A percentile compares a stretch with the other conserved stretches of the same genome.
Evolutionary conservation across 345 rosid genomes (phyloP).

Genomic region (Dovyalis caffra): DNA sequence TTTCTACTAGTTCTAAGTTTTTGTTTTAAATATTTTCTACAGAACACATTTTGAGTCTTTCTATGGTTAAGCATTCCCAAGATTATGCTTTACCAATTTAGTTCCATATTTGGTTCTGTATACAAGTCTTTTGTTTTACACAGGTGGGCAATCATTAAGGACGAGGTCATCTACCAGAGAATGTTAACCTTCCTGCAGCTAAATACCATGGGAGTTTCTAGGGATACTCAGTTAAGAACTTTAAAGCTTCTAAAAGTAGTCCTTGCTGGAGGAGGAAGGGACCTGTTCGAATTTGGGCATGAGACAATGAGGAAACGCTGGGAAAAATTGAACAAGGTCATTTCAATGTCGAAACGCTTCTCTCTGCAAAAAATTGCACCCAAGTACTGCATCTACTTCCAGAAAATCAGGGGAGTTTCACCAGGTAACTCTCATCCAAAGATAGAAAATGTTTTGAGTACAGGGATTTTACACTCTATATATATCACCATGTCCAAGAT

Average conservation of each 20-base stretch:
- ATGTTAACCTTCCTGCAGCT: constrained; percentile 16
- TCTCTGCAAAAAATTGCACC: constrained; percentile 43
- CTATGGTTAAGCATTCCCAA: not conserved
- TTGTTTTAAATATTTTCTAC: no score
- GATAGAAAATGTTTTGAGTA: not conserved
- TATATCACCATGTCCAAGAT: not conserved
- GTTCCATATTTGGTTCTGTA: not conserved
- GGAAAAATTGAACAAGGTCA: constrained; percentile 28
- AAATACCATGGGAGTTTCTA: constrained; percentile 55
- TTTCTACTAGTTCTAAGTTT: not conserved
- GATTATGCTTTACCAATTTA: not conserved
- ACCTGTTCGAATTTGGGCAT: constrained; percentile 49
- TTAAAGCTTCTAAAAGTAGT: constrained; percentile 50
- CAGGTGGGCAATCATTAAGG: constrained; percentile 67
- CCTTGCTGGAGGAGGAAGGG: constrained; percentile 27
- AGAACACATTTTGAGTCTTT: not conserved
- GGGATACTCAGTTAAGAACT: constrained; percentile 55
- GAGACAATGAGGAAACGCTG: constrained; percentile 47
- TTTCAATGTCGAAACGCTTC: constrained; percentile 51
- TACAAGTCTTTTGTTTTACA: not conserved
- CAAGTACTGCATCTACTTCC: constrained; percentile 42
- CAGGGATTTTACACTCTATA: not conserved
- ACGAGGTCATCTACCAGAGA: constrained; percentile 48
- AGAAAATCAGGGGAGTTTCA: constrained; percentile 34
- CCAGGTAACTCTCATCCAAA: constrained; percentile 29